Base-by-base conservation (phyloP, 164 flowering plant genomes). In the Warburgia ugandensis region DNA sequence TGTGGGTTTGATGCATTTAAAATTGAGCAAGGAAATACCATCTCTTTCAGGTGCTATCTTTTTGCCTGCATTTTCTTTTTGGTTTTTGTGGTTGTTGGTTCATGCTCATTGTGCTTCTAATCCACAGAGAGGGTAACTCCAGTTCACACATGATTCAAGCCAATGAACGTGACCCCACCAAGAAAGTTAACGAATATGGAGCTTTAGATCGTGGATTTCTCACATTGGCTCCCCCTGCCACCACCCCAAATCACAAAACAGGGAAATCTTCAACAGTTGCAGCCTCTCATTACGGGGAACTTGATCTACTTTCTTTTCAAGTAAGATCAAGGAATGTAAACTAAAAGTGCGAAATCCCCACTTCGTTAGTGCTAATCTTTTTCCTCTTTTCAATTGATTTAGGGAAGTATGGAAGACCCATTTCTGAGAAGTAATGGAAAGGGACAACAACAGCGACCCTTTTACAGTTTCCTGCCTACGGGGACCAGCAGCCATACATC, bases 151-250 rank as follows among this genome's bases (percentile, higher is more conserved):
- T 19, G 3, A 27, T 25, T 14, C 29, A 35, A 12, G 28, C 20
- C 33, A 21, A 32, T 10, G 60, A 54, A 21, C 36, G 13, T 19
- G 45, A 47, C 12, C 47, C 45, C 14, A 30, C 11, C n/a, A 48
- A 36, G 12, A 17, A 12, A 3, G 21, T 20, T 14, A 60, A 50
- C 25, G 62, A 55, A 31, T 44, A 48, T 45, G 57, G 35, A 35
- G 32, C 43, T 29, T 37, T 64, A 3, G 38, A 50, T 45, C 59
- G 58, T 17, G 58, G 51, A 21, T 61, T 65, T 30, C 69, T 65
- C 58, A 54, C 64, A 32, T 46, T 65, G 57, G 69, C 52, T 2
- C 55, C 65, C 38, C 60, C 66, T 29, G 5, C 55, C 29, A 27
- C 62, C 11, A 2, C 49, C 26, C 23, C 59, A 23, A 42, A 48